Evolutionary conservation across 225 moss, liverwort and hornwort species (phyloP).

Genomic region (Polytrichum commune): DNA sequence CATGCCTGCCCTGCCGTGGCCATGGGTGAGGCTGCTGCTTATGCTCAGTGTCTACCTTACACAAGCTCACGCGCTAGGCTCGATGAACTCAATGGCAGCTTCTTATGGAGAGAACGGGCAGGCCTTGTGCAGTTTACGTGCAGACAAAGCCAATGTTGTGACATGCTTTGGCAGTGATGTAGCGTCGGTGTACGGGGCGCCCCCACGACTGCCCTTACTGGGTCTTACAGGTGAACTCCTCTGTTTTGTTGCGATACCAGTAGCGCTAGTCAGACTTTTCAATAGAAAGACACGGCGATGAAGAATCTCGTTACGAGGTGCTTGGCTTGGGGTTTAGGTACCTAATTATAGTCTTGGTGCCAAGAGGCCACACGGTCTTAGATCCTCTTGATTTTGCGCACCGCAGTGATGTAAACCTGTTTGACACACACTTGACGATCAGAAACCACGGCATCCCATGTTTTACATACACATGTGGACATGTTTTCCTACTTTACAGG

Average conservation of each 20-base stretch:
- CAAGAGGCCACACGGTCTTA: no score
- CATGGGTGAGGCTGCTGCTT: slow-evolving; percentile 15
- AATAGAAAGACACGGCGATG: no score
- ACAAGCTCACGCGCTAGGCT: slow-evolving; percentile 28
- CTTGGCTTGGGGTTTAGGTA: no score
- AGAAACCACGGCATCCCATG: background rate
- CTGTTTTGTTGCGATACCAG: no score
- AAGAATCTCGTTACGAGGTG: no score
- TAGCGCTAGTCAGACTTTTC: no score
- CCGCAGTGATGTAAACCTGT: no score
- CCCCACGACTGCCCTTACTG: slow-evolving; percentile 52
- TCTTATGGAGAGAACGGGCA: slow-evolving; percentile 79
- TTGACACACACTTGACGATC: no score
- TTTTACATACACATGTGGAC: background rate
- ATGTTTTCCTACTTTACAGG: slow-evolving; percentile 22
- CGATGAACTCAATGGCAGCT: slow-evolving; percentile 65
- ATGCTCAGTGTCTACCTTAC: background rate
- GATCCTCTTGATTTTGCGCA: no score
- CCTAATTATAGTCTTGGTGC: no score
- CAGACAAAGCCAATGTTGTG: slow-evolving; percentile 46
- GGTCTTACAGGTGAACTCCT: slow-evolving; percentile 48
- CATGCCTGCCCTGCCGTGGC: slow-evolving; percentile 21
- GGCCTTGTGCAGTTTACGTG: slow-evolving; percentile 50
- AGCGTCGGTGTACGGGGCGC: slow-evolving; percentile 72
- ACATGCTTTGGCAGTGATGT: slow-evolving; percentile 70